phyloP scores from a whole-genome alignment of 2,329 filamentous ascomycete species.

The Chalara sp. region DNA sequence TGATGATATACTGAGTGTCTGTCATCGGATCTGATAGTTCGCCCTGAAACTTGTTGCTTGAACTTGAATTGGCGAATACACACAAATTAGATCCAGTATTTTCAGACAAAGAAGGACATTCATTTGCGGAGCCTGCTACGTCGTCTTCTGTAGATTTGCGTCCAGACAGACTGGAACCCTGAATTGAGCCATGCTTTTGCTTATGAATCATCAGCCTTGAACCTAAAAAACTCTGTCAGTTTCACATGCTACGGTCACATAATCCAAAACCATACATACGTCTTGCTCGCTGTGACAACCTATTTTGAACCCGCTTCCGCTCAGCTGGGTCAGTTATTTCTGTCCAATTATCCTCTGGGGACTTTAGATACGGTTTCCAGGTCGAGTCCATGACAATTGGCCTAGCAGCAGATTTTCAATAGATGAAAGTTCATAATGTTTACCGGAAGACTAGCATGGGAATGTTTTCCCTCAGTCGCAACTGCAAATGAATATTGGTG shows the following conservation, averaged over 20 bases:
- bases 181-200: conserved; percentile 2
- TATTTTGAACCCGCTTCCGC: conserved; percentile 21
- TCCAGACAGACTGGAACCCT: conserved; percentile 1
- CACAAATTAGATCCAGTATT: background rate
- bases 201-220: conserved; percentile 5
- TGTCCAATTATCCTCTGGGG: conserved; percentile 27
- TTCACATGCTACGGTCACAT: background rate
- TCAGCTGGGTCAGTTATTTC: conserved; percentile 24
- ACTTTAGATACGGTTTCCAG: conserved; percentile 15
- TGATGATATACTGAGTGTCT: conserved; percentile 13
- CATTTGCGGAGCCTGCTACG: background rate
- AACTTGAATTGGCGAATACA: background rate
- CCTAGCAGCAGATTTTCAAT: too few species aligned
- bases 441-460: too few species aligned
- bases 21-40: conserved; percentile 5
- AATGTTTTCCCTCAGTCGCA: too few species aligned
- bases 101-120: conserved; percentile 2
- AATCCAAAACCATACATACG: conserved; percentile 10
- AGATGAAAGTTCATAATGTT: too few species aligned
- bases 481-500: too few species aligned
- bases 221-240: conserved; percentile 6
- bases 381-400: conserved; percentile 5
- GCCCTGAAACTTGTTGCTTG: background rate
- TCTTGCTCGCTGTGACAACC: conserved; percentile 21
- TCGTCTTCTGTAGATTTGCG: conserved; percentile 1